These are phyloP conservation scores for Nymphaea colorata DNA, from an alignment of 164 flowering plant species.

Conservation along the genomic window DNA sequence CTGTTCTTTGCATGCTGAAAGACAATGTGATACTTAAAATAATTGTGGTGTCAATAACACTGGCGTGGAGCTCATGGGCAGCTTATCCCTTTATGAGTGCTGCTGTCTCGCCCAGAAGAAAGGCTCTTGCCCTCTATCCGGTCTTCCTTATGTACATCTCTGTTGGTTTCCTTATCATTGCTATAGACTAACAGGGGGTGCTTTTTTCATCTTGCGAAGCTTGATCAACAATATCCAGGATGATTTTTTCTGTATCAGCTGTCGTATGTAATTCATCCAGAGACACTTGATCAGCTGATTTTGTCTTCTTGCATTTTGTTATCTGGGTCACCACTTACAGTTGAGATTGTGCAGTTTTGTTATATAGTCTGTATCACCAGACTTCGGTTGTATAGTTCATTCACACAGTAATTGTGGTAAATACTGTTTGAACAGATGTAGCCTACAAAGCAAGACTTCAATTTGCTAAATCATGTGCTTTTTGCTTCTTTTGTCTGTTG, in stretches of 20 bases:
- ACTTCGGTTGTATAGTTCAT: neutral
- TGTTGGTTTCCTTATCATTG: conserved; percentile 4
- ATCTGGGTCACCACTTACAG: neutral
- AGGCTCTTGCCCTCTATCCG: neutral
- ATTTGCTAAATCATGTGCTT: too few relatives aligned
- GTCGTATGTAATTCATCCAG: neutral
- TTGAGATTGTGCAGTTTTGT: neutral
- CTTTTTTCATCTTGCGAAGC: neutral
- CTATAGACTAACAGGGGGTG: neutral
- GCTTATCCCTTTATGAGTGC: conserved; percentile 5
- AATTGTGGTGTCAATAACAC: conserved; percentile 1
- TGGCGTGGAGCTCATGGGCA: conserved; percentile 5
- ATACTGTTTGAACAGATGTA: neutral
- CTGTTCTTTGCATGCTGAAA: conserved; percentile 74
- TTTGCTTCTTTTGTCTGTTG: too few relatives aligned
- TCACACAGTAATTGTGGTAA: neutral
- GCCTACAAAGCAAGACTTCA: neutral
- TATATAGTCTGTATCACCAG: neutral
- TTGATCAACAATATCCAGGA: neutral
- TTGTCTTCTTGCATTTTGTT: neutral
- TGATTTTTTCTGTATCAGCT: neutral
- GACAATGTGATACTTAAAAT: conserved; percentile 61
- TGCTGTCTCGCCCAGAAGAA: conserved; percentile 2
- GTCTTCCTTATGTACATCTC: conserved; percentile 5
- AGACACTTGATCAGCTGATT: neutral